Evolutionary conservation across 2,329 filamentous ascomycete genomes (phyloP), one percentile per base, ranked within the genome.

Genomic region (Chrysoporthe deuterocubensis): DNA sequence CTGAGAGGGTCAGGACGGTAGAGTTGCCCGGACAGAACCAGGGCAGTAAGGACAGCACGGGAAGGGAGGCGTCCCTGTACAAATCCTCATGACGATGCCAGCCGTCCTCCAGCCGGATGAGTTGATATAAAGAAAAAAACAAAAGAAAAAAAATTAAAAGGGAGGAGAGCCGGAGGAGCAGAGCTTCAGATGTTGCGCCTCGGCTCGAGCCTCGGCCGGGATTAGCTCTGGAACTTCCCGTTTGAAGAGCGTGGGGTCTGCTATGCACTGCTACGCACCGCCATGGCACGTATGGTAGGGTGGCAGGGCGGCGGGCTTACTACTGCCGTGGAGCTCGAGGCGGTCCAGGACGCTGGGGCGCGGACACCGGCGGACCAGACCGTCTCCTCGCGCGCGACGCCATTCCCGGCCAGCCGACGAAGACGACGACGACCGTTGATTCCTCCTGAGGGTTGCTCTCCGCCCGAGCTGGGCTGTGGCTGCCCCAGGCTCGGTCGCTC

Each of bases 121-220:
- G 26, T 26, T 26, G 26, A 26, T 26, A 26, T 26, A 26, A 26
- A 26, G 26, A 26, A 26, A 26, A 26, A 26, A 26, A 26, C 26
- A 26, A 26, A 26, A 26, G 26, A 26, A 26, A 26, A 26, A 26
- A 26, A 26, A 26, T 26, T 26, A 26, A 26, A 26, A 26, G 26
- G 32, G 26, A 54, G 50, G 26, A 13, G 32, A 26, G 50, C 50
- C 50, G 9, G 50, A 34, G 2, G 50, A 32, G 26, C 50, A 54
- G 50, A 16, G 32, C 50, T 54, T 54, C 50, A 54, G 50, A 54
- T 54, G 50, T 54, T 54, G 50, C 50, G 50, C 50, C 50, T 54
- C 50, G 50, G 50, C 50, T 54, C 50, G 32, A 16, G 50, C 50
- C 50, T 54, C 50, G 50, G 26, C 50, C 50, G n/a, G 21, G 21